Evolutionary conservation across 345 rosid species (phyloP), one percentile per base, ranked within the genome.

Genomic region (Psidium guajava): DNA sequence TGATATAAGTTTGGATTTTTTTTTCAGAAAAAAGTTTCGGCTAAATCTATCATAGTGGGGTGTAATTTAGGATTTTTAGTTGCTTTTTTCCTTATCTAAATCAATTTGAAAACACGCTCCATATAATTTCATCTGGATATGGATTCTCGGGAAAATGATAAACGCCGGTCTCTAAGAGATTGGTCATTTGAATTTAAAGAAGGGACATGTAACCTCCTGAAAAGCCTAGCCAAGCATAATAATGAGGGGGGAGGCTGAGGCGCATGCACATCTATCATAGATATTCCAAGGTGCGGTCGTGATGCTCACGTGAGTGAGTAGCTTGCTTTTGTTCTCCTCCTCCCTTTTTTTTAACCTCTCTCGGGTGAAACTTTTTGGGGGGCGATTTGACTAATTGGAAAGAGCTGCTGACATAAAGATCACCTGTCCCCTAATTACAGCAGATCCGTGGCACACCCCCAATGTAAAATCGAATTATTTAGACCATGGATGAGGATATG

Each of bases 241-340:
- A 86, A 88, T 90, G 83, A 88, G 86, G 51, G 74, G 53, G 51
- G 61, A 58, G 84, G 49, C 16, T 51, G 5, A 25, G 50, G 27
- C 42, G 49, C 27, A 44, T 6, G 57, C 59, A 54, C 51, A 24
- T n/a, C 75, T 49, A 10, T 58, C 32, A 74, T 52, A 84, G 59
- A 69, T 32, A 69, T 69, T 69, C 84, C 88, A 83, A 84, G 84
- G 83, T 84, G 89, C 56, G 87, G 89, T 88, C 90, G 90, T 87
- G 90, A 88, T 80, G 87, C 84, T 88, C 93, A 90, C 91, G 92
- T 90, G 92, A 88, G 88, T 82, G 47, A 85, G 59, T 22, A 27
- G 80, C 80, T 69, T 36, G 80, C 80, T 69, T 69, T 58, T 69
- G 49, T 22, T 80, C 50, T 77, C 52, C 52, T 59, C 54, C 28